Evolutionary conservation across 257 asterid genomes (phyloP), one percentile per base, ranked within the genome.

Genomic region (Przewalskia tangutica): DNA sequence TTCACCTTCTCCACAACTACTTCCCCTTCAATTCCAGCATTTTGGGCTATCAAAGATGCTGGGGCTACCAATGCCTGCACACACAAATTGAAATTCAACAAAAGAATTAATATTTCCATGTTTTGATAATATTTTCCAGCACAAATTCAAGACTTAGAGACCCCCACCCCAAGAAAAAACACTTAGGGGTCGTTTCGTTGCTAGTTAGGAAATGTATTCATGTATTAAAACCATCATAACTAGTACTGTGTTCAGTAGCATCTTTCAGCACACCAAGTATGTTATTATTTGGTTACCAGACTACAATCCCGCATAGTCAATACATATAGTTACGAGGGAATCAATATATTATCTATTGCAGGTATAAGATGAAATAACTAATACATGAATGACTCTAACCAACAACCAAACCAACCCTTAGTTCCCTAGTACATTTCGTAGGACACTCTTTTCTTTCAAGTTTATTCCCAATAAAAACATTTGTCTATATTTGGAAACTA

Each of bases 1-100:
- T 81, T 93, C 81, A 94, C 84, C 88, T 93, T 96, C 87, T 94
- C 99, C 40, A 96, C 99, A 0, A 96, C 97, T 70, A 96, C 99
- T 89, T 96, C 99, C 0, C 99, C 99, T 84, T 96, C 99, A 16
- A 96, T 85, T n/a, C 99, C 98, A 1, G 99, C 98, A 59, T 96
- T 96, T 67, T 91, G 90, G 8, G 99, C 98, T 2, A 96, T 96
- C 93, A 96, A 81, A 64, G 95, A 79, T 12, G 98, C 94, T 1
- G 99, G 98, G 63, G 98, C 87, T 46, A 94, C 84, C 34, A 96
- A 81, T 7, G 98, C 99, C 99, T 95, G 76, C 65, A 54, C 4
- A 1, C 59, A 81, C 8, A 6, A 55, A 12, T 7, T 38, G 70
- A 13, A 40, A 27, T 13, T 59, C 46, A 38, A 63, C 60, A 23